Evolutionary conservation across 176 grass and related monocot genomes (phyloP).

Genomic region (Lolium multiflorum): DNA sequence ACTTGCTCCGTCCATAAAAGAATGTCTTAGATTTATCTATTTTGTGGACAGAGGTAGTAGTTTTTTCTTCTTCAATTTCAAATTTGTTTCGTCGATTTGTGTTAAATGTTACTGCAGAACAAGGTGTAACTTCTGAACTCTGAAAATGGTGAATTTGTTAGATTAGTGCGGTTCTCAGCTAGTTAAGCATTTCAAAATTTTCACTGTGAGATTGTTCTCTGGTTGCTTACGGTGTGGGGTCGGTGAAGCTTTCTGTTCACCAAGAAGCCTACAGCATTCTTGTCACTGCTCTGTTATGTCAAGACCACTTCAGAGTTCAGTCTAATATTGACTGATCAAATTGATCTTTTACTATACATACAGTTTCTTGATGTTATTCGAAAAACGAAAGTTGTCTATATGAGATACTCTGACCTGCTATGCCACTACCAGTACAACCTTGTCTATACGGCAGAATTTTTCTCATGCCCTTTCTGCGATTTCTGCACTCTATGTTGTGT

Average conservation of each 20-base stretch:
- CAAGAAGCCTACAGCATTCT: neutral
- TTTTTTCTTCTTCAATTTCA: too few relatives aligned
- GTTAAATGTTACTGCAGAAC: neutral
- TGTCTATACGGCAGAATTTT: neutral
- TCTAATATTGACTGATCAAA: neutral
- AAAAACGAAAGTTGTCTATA: neutral
- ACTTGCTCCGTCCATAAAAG: too few relatives aligned
- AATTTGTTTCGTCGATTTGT: neutral
- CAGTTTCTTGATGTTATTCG: neutral
- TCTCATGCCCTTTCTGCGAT: neutral
- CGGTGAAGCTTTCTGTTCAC: neutral
- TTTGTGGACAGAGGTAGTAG: too few relatives aligned
- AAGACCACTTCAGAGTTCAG: neutral
- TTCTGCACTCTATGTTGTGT: neutral
- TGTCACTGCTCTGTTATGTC: neutral
- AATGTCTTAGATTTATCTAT: too few relatives aligned
- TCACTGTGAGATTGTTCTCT: too few relatives aligned
- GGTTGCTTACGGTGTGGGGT: too few relatives aligned
- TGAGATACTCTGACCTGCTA: neutral
- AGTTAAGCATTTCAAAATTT: too few relatives aligned
- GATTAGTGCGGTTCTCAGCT: neutral
- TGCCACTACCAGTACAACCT: neutral
- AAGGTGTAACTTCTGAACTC: neutral
- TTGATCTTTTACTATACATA: neutral
- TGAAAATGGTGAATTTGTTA: conserved; percentile 12